Evolutionary conservation across 148 eudicot species (phyloP), one percentile per base, ranked within the genome.

Genomic region (Selenicereus undatus): DNA sequence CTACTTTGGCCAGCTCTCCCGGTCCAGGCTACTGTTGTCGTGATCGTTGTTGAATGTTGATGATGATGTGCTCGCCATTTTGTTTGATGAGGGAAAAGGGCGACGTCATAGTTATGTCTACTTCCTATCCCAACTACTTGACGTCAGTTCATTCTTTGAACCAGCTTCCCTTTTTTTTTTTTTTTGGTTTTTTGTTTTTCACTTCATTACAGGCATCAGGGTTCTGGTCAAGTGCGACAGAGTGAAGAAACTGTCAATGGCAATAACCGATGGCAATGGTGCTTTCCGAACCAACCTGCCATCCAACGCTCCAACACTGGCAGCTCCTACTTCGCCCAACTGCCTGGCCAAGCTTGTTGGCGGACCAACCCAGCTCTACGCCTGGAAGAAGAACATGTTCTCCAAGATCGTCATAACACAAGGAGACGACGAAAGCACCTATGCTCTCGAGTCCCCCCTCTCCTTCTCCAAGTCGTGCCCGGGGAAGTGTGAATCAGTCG

Each of bases 271-370:
- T 32, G n/a, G 51, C 82, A 84, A 90, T 73, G 97, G 97, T 20
- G 58, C 80, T 21, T 93, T 93, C 32, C 51, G 84, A 75, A 83
- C 86, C 1, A 68, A 86, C 13, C 90, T 93, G n/a, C 91, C 97
- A 21, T 39, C 85, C 4, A 83, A 86, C 80, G 52, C 60, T 24
- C 13, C 80, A 56, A 32, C 56, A n/a, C 24, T 81, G 42, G 16
- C 62, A 17, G 43, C 82, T 20, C 8, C 80, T 3, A 29, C 74
- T 22, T 32, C 86, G 17, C 20, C 75, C 18, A 86, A 84, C 73
- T 94, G 96, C 80, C 68, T 64, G 26, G 90, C 94, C 80, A 88
- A 68, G 77, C 82, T 93, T 77, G n/a, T 89, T 1, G 98, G 94
- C 43, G 94, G 91, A n/a, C 87, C 90, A 9, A 81, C 42, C 56